Evolutionary conservation across 2,329 filamentous ascomycete genomes (phyloP), one percentile per base, ranked within the genome.

Genomic region (Myrmaecium sp.): DNA sequence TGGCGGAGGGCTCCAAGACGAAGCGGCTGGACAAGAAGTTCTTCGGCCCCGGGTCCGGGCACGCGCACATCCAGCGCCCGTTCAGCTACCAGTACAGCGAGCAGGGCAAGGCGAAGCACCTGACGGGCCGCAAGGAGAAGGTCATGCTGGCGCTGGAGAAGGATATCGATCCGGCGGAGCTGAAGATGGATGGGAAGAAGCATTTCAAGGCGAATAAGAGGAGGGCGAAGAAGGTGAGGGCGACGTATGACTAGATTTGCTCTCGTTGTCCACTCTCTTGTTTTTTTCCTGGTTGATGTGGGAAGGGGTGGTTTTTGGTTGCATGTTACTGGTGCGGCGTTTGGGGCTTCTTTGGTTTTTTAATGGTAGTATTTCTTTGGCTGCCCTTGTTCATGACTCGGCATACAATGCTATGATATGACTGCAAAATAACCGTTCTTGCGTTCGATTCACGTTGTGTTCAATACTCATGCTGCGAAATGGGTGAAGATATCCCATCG

Each of bases 31-130:
- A 98, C 56, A 80, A 76, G 44, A 68, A 69, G n/a, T 98, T 95
- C 62, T 98, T 98, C 47, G 74, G 66, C 5, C 57, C 70, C 3
- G 66, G 63, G 2, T 61, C 66, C 7, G 66, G 60, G 23, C 66
- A 64, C 1, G 78, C 71, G 2, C 76, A 79, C 42, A 36, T 91
- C 19, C 73, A 58, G 30, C 73, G 73, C 61, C 84, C 89, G 0
- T 95, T 95, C 58, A 86, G 74, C 52, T 70, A 89, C 57, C 79
- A 89, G 55, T 91, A 94, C 54, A 74, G 73, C 3, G 68, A 89
- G 52, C 82, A 92, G 45, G 83, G 82, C 4, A 57, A 58, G 23
- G 55, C 62, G 10, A 91, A 81, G 57, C 61, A 76, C 35, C 55
- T 94, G 24, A 81, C 69, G 11, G 84, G 84, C 0, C 66, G 89